Percentiles rank a stretch among this genome's conserved stretches.
phyloP scores from a whole-genome alignment of 129 eudicot genomes.

The Centrapalus pauciflorus region DNA sequence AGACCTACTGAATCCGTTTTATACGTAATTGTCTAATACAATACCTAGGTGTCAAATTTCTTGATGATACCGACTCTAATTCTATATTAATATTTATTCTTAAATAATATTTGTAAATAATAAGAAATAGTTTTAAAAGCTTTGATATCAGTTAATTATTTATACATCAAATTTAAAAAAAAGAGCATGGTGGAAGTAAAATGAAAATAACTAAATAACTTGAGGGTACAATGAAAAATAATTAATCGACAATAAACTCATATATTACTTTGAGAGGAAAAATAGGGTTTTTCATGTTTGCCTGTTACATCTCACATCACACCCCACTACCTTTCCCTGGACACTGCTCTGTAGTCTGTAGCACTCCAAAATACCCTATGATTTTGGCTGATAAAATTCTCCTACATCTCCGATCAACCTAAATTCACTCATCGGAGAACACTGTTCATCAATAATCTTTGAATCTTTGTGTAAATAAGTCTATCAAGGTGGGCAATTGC shows the following conservation, averaged over 20 bases:
- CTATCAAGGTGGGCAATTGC: constrained; percentile 38
- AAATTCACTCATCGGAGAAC: constrained; percentile 9
- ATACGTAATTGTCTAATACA: too few relatives aligned
- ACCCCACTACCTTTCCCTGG: neutral
- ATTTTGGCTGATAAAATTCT: neutral
- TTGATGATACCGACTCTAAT: too few relatives aligned
- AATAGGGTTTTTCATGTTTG: constrained; percentile 35
- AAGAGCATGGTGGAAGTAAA: neutral
- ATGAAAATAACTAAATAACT: neutral
- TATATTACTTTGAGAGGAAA: neutral
- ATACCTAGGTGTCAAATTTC: too few relatives aligned
- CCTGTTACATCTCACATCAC: constrained; percentile 24
- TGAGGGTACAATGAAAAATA: neutral
- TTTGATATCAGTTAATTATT: too few relatives aligned
- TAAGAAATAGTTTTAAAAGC: too few relatives aligned
- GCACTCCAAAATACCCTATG: constrained; percentile 20
- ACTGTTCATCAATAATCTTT: constrained; percentile 3
- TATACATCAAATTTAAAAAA: too few relatives aligned
- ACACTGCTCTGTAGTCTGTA: neutral
- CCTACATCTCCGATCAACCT: constrained; percentile 20
- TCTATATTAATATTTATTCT: too few relatives aligned
- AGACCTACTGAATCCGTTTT: too few relatives aligned
- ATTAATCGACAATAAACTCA: neutral
- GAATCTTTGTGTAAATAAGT: constrained; percentile 10
- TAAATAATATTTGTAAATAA: too few relatives aligned